These are phyloP conservation scores for Blastomyces emzantsi DNA, from an alignment of 2,329 filamentous ascomycete genomes.

Conservation along the genomic window DNA sequence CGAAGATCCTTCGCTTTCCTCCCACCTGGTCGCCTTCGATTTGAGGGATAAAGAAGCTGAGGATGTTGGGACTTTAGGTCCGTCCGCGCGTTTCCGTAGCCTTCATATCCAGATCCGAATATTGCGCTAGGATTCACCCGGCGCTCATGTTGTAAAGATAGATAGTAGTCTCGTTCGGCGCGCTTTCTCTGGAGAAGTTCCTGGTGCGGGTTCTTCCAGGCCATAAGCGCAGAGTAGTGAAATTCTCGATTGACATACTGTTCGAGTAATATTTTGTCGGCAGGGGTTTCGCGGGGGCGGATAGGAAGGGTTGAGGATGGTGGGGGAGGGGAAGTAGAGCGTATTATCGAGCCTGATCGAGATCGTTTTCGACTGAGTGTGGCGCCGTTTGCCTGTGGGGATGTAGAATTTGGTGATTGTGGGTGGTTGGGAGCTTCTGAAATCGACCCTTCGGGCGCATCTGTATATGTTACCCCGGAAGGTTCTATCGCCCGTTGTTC, in stretches of 20 bases:
- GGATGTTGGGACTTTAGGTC: constrained; percentile 57
- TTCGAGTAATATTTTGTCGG: constrained; percentile 47
- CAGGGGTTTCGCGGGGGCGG: constrained; percentile 35
- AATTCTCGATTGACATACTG: constrained; percentile 59
- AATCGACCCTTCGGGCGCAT: constrained; percentile 21
- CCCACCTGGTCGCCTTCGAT: constrained; percentile 67
- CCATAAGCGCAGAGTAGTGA: constrained; percentile 46
- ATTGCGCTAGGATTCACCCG: constrained; percentile 49
- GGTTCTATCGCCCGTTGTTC: not conserved
- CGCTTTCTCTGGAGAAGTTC: constrained; percentile 55
- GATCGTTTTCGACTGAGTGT: constrained; percentile 49
- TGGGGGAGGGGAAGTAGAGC: constrained; percentile 27
- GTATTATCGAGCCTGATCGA: constrained; percentile 49
- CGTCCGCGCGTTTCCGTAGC: constrained; percentile 80
- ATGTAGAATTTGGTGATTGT: constrained; percentile 20
- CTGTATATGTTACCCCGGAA: not conserved
- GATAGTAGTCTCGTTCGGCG: constrained; percentile 62
- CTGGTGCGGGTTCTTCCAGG: constrained; percentile 46
- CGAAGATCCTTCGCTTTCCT: constrained; percentile 64
- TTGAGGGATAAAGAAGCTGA: constrained; percentile 67
- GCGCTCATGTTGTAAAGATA: constrained; percentile 51
- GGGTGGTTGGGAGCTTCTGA: constrained; percentile 25
- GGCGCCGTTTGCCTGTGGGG: constrained; percentile 41
- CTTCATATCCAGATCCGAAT: constrained; percentile 68
- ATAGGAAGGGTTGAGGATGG: constrained; percentile 23